These are phyloP conservation scores for Tephrocybe sp. DNA, from an alignment of 768 basidiomycete genomes.

Conservation along the genomic window DNA sequence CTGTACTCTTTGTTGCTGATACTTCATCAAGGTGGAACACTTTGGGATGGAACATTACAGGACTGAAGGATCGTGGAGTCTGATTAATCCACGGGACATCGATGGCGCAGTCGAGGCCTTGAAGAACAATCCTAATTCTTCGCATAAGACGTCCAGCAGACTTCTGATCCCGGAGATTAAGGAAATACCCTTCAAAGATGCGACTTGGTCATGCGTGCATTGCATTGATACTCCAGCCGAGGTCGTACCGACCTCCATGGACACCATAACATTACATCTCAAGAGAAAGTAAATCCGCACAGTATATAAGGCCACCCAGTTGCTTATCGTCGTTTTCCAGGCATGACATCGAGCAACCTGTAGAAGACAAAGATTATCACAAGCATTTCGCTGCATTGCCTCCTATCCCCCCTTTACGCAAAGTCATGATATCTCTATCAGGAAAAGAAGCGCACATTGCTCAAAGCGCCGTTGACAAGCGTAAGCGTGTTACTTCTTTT, in stretches of 20 bases:
- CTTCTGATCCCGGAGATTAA: neutral
- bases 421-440: neutral
- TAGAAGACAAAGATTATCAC: constrained; percentile 29
- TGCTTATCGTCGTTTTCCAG: constrained; percentile 9
- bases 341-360: constrained; percentile 19
- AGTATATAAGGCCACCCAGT: neutral
- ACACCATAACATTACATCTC: constrained; percentile 33
- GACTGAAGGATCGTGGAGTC: neutral
- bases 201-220: constrained; percentile 33
- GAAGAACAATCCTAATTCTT: neutral
- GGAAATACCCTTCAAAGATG: neutral
- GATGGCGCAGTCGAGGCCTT: constrained; percentile 2
- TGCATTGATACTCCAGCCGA: constrained; percentile 42
- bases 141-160: neutral
- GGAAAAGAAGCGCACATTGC: neutral
- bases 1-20: too few species aligned
- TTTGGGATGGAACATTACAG: neutral
- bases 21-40: constrained; percentile 8
- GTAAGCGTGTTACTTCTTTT: too few species aligned
- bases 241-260: constrained; percentile 23
- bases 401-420: neutral
- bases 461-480: too few species aligned
- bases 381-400: constrained; percentile 22
- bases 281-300: constrained; percentile 14
- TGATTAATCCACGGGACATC: neutral